Conservation (phyloP, 2,329 filamentous ascomycete genomes). For the Raffaelea ambrosiae region DNA sequence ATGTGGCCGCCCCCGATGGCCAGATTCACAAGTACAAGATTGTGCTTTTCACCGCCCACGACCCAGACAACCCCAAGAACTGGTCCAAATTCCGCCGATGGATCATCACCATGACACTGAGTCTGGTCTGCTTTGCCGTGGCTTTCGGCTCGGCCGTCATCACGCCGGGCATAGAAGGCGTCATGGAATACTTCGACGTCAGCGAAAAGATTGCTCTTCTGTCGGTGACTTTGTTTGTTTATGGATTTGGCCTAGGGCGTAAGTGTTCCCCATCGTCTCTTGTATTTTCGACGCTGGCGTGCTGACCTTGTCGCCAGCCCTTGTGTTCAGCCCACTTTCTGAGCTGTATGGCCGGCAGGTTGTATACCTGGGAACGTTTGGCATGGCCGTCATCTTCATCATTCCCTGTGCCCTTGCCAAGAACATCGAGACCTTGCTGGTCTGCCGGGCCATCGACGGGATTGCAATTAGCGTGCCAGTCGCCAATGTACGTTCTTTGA, state of each 20-base stretch:
- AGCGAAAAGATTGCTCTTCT: constrained; percentile 34
- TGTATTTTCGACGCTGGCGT: constrained; percentile 54
- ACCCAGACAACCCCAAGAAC: constrained; percentile 36
- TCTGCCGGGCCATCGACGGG: constrained; percentile 52
- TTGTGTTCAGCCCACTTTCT: constrained; percentile 48
- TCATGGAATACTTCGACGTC: constrained; percentile 32
- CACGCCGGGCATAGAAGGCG: constrained; percentile 31
- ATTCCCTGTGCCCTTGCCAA: constrained; percentile 35
- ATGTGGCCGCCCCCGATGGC: not conserved
- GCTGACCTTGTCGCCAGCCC: constrained; percentile 1
- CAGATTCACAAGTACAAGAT: constrained; percentile 15
- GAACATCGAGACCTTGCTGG: constrained; percentile 38
- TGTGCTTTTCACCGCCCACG: constrained; percentile 15
- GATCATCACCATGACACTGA: constrained; percentile 43
- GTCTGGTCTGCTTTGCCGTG: constrained; percentile 37
- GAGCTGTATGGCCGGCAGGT: constrained; percentile 29
- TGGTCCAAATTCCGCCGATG: constrained; percentile 53
- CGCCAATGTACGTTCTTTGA: constrained; percentile 44
- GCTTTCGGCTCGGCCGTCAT: constrained; percentile 41
- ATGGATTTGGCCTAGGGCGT: constrained; percentile 4
- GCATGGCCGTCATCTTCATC: constrained; percentile 30
- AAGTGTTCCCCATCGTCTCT: constrained; percentile 28
- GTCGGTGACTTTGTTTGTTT: constrained; percentile 34
- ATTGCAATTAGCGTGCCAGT: constrained; percentile 52
- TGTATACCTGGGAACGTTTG: not conserved